phyloP scores from a whole-genome alignment of 2,329 filamentous ascomycete species.

The Neospermospora avenae region DNA sequence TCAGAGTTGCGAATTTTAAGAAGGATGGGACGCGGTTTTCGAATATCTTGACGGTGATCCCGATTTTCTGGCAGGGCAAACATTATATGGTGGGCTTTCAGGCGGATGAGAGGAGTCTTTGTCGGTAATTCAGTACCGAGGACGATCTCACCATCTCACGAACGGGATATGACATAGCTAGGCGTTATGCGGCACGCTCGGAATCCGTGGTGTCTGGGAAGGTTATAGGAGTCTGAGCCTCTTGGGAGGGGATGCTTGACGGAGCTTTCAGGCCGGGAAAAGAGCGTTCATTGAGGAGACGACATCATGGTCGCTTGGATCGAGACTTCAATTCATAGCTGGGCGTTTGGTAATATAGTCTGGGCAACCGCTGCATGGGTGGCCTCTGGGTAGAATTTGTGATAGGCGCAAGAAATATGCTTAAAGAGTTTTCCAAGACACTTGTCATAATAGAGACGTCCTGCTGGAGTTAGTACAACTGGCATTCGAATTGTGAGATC shows the following conservation, averaged over 20 bases:
- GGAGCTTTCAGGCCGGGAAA: too few species aligned
- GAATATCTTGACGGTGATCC: constrained; percentile 91
- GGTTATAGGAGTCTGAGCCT: too few species aligned
- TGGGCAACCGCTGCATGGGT: not conserved
- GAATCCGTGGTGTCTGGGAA: too few species aligned
- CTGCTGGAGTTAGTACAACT: too few species aligned
- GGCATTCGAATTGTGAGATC: not conserved
- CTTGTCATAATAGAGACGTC: too few species aligned
- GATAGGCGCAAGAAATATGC: not conserved
- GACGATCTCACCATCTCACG: too few species aligned
- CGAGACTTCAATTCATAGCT: too few species aligned
- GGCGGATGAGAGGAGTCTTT: constrained; percentile 12
- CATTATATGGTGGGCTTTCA: constrained; percentile 30
- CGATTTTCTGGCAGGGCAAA: constrained; percentile 68
- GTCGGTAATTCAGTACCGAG: not conserved
- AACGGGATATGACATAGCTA: too few species aligned
- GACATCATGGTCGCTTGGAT: not conserved
- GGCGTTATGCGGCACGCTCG: too few species aligned
- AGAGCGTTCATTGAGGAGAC: not conserved
- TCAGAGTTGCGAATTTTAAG: constrained; percentile 88
- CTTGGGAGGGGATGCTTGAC: too few species aligned
- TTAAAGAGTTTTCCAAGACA: not conserved
- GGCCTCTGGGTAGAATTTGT: not conserved
- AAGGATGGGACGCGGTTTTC: constrained; percentile 91
- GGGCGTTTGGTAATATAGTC: not conserved